These are phyloP conservation scores for Fragaria vesca DNA, from an alignment of 306 rosid genomes.

Conservation along the genomic window DNA sequence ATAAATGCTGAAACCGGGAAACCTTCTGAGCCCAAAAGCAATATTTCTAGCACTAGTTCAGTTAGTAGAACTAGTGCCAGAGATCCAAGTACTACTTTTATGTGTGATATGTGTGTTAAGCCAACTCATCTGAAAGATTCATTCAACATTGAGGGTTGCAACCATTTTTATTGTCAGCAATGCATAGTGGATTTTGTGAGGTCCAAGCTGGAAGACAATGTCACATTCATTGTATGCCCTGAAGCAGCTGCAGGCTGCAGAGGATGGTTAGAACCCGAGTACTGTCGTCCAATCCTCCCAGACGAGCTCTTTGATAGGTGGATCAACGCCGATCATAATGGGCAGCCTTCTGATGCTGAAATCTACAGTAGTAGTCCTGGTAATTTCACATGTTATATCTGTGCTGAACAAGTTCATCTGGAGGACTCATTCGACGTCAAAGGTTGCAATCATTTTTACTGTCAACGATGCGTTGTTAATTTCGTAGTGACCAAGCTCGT, in stretches of 20 bases:
- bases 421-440: neutral
- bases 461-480: neutral
- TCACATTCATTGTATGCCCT: constrained; percentile 40
- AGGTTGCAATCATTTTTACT: neutral
- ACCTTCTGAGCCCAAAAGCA: neutral
- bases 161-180: constrained; percentile 45
- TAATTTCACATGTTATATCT: neutral
- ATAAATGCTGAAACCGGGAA: neutral
- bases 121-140: constrained; percentile 23
- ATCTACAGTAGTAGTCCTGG: neutral
- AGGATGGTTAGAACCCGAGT: constrained; percentile 32
- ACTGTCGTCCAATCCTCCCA: constrained; percentile 35
- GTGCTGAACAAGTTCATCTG: neutral
- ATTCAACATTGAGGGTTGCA: constrained; percentile 29
- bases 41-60: neutral
- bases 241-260: constrained; percentile 34
- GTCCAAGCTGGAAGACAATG: constrained; percentile 34
- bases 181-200: constrained; percentile 47
- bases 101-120: constrained; percentile 41
- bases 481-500: neutral
- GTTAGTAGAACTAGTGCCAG: neutral
- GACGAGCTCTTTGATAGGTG: constrained; percentile 32
- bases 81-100: neutral
- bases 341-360: neutral
- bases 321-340: constrained; percentile 22